Conservation (phyloP, 1,284 basidiomycete genomes). For the Mycena citricolor region DNA sequence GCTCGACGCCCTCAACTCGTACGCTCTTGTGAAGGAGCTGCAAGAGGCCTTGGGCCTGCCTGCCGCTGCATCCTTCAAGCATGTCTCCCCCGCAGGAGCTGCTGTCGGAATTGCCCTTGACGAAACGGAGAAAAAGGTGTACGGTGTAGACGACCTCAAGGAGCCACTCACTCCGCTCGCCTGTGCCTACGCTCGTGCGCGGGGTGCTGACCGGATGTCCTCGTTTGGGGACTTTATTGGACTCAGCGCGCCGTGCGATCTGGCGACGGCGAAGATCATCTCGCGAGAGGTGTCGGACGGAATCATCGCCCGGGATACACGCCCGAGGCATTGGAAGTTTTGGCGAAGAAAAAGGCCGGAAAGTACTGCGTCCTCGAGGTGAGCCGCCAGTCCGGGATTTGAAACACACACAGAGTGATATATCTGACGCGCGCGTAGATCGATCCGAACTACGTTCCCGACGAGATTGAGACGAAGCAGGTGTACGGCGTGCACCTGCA, state of each 20-base stretch:
- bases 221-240: slow-evolving; percentile 99
- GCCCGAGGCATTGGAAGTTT: slow-evolving; percentile 84
- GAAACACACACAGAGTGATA: no score
- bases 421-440: slow-evolving; percentile 55
- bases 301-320: slow-evolving; percentile 93
- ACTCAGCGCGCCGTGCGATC: slow-evolving; percentile 89
- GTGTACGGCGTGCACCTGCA: slow-evolving; percentile 93
- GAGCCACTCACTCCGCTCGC: slow-evolving; percentile 88
- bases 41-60: slow-evolving; percentile 84
- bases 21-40: slow-evolving; percentile 94
- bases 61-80: slow-evolving; percentile 99
- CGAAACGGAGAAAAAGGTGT: slow-evolving; percentile 90
- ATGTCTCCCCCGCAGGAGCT: slow-evolving; percentile 96
- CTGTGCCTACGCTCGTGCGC: slow-evolving; percentile 92
- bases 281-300: slow-evolving; percentile 98
- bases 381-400: no score
- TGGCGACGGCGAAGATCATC: slow-evolving; percentile 94
- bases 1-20: slow-evolving; percentile 97
- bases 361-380: slow-evolving; percentile 98
- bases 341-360: slow-evolving; percentile 96
- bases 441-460: slow-evolving; percentile 77
- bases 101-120: slow-evolving; percentile 87
- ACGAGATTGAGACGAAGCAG: slow-evolving; percentile 86
- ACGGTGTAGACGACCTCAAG: slow-evolving; percentile 94
- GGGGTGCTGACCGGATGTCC: slow-evolving; percentile 98